Conservation (phyloP, 2,329 filamentous ascomycete species). For the Uncinocarpus reesii region DNA sequence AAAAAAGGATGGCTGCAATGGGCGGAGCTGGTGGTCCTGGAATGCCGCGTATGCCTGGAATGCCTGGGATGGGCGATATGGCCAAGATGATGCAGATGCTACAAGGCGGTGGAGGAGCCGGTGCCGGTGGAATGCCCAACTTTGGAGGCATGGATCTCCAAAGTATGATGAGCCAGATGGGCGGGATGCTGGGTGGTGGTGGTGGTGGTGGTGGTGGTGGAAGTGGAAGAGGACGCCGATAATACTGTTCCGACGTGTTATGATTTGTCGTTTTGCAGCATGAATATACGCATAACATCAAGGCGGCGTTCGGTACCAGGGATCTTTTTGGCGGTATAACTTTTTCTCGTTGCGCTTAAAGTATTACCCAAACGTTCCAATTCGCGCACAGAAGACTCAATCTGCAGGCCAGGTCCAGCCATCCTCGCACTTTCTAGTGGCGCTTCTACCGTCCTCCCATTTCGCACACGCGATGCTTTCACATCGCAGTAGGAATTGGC, state of each 20-base stretch:
- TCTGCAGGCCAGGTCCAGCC: no score
- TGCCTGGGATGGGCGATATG: slow-evolving; percentile 60
- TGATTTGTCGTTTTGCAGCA: slow-evolving; percentile 1
- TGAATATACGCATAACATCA: slow-evolving; percentile 1
- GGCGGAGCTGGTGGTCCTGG: slow-evolving; percentile 59
- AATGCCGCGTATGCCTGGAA: slow-evolving; percentile 47
- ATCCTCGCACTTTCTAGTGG: no score
- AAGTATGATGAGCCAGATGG: slow-evolving; percentile 67
- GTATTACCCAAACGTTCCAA: no score
- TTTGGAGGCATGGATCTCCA: slow-evolving; percentile 50
- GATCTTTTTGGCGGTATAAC: no score
- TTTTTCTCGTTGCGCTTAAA: no score
- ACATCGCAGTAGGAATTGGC: no score
- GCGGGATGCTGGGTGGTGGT: slow-evolving; percentile 50
- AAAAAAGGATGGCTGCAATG: slow-evolving; percentile 89
- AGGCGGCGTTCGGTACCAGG: slow-evolving; percentile 7
- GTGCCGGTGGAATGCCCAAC: slow-evolving; percentile 56
- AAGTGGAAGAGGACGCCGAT: slow-evolving; percentile 23
- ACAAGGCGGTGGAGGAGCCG: slow-evolving; percentile 59
- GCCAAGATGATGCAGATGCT: slow-evolving; percentile 98
- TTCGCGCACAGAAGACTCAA: no score
- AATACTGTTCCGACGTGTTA: slow-evolving; percentile 7
- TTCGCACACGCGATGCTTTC: no score
- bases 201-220: slow-evolving; percentile 34
- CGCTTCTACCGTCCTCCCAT: no score